Evolutionary conservation across 192 early-diverging fungal species (phyloP).

Genomic region (Coemansia sp.): DNA sequence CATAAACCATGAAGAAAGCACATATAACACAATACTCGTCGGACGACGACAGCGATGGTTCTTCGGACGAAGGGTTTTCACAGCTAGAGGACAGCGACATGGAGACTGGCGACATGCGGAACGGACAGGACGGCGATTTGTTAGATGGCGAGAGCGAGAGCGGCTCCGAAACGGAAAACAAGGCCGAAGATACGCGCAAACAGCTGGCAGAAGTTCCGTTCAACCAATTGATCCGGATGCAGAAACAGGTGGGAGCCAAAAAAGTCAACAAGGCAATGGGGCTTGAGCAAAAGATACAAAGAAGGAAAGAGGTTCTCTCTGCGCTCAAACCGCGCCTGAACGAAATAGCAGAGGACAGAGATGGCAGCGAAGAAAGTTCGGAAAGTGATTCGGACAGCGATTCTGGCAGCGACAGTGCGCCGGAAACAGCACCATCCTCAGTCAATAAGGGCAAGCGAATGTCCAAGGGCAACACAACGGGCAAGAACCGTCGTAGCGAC

Average conservation of each 20-base stretch:
- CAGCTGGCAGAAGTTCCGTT: constrained; percentile 76
- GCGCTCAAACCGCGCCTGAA: constrained; percentile 39
- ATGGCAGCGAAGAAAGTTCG: constrained; percentile 27
- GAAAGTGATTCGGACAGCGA: constrained; percentile 38
- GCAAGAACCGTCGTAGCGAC: constrained; percentile 22
- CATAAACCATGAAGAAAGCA: constrained; percentile 5
- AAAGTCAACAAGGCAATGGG: constrained; percentile 59
- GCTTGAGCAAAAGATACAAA: constrained; percentile 18
- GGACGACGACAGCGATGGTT: constrained; percentile 40
- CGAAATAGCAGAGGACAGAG: constrained; percentile 14
- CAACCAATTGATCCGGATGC: constrained; percentile 74
- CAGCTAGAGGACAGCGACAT: constrained; percentile 11
- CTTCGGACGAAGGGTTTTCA: constrained; percentile 23
- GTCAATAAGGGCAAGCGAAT: neutral
- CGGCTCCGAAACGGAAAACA: neutral
- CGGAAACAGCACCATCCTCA: neutral
- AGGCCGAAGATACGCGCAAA: constrained; percentile 19
- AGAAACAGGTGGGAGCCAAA: constrained; percentile 69
- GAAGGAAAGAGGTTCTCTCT: constrained; percentile 42
- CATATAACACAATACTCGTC: constrained; percentile 49
- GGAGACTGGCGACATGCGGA: neutral
- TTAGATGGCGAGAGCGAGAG: constrained; percentile 13
- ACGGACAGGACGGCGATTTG: constrained; percentile 3
- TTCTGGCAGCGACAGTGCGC: constrained; percentile 21
- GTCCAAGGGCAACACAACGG: neutral